Evolutionary conservation across 352 stramenopile species (phyloP), one percentile per base, ranked within the genome.

Genomic region (Pythium phragmitis): DNA sequence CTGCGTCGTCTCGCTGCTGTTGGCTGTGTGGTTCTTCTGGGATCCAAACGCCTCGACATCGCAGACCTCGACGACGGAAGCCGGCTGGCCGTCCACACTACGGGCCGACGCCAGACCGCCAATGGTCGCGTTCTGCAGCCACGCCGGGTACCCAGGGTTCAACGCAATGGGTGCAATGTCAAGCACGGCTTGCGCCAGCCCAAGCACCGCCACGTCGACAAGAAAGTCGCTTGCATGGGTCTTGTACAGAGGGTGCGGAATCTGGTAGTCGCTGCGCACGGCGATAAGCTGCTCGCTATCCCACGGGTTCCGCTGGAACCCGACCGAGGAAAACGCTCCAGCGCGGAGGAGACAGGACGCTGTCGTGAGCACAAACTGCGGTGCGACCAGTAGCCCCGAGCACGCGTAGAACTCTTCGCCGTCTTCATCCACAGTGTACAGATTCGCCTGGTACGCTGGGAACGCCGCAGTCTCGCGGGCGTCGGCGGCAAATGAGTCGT

Each of bases 331-430:
- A 45, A 62, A 45, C 2, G 7, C 3, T 14, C 19, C 21, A 3
- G 14, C 37, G 23, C 33, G 14, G 7, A 13, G 14, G 0, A 69
- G 43, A 66, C 69, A 75, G 14, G 67, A 71, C 6, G 69, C 69
- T 11, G 60, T 68, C 1, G 69, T 75, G 19, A 75, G 48, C 26
- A 75, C 52, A 56, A 60, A 71, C 17, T 63, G 46, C 1, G 59
- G 60, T 16, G 64, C 60, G 37, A 75, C 56, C 26, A 75, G 39
- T 1, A 68, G 42, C 21, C 69, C 69, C 2, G 26, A 12, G 43
- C 69, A 75, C 3, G 4, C 14, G 4, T 7, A 17, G 1, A 8
- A 11, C 7, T 6, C 2, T 0, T 37, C 45, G n/a, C 8, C 49
- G 37, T 33, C 43, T 34, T 37, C 23, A 23, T 70, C 37, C 12